A percentile compares a stretch with the other conserved stretches of the same genome.
These are phyloP conservation scores for Venturia aucupariae DNA, from an alignment of 2,329 filamentous ascomycete species.

Conservation along the genomic window DNA sequence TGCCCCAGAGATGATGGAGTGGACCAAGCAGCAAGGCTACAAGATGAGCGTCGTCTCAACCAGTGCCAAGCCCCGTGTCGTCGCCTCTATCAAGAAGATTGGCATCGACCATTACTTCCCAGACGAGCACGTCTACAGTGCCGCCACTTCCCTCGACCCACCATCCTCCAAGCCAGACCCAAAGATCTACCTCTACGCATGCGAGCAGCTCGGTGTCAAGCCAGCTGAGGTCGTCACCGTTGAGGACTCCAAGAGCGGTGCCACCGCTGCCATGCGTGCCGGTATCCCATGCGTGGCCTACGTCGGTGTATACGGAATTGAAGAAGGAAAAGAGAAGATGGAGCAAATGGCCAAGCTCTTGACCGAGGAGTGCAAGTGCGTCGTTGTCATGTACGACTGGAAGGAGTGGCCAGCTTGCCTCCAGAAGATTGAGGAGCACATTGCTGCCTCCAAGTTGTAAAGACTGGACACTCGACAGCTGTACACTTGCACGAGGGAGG, in stretches of 20 bases:
- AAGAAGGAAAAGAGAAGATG: slow-evolving; percentile 49
- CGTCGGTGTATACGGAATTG: slow-evolving; percentile 60
- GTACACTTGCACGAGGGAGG: background rate
- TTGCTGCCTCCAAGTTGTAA: slow-evolving; percentile 5
- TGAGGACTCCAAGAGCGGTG: slow-evolving; percentile 79
- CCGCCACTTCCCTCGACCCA: slow-evolving; percentile 64
- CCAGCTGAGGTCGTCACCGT: slow-evolving; percentile 67
- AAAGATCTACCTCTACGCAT: slow-evolving; percentile 73
- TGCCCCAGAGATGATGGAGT: slow-evolving; percentile 57
- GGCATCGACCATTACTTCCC: slow-evolving; percentile 72
- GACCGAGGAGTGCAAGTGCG: slow-evolving; percentile 38
- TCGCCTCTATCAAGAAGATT: slow-evolving; percentile 70
- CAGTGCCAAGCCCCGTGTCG: slow-evolving; percentile 67
- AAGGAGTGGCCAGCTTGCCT: slow-evolving; percentile 40
- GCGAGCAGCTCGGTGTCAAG: slow-evolving; percentile 62
- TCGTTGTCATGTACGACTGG: slow-evolving; percentile 44
- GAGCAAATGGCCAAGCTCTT: slow-evolving; percentile 43
- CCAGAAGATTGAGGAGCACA: slow-evolving; percentile 24
- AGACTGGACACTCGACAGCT: background rate
- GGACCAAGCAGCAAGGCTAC: slow-evolving; percentile 57
- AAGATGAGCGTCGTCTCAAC: slow-evolving; percentile 72
- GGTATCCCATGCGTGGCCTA: slow-evolving; percentile 77
- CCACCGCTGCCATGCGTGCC: slow-evolving; percentile 65
- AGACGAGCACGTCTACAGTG: slow-evolving; percentile 67
- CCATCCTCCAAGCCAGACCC: slow-evolving; percentile 91